These are phyloP conservation scores for Quercus lobata DNA, from an alignment of 331 rosid genomes.

Conservation along the genomic window DNA sequence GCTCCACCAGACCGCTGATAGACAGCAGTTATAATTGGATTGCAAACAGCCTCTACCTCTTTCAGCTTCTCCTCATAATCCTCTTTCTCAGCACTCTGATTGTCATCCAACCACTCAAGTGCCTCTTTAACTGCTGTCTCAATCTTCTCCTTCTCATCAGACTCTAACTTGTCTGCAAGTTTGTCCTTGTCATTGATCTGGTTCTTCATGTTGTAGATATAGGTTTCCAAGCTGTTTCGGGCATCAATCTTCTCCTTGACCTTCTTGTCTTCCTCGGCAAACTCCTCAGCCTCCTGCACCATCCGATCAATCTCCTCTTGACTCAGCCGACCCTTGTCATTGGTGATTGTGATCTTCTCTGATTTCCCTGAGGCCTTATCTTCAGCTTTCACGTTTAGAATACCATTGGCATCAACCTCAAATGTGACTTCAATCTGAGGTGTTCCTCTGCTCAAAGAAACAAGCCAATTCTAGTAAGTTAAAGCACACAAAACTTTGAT, in stretches of 20 bases:
- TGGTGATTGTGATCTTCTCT: constrained; percentile 2
- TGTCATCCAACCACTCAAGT: not conserved
- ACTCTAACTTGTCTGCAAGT: not conserved
- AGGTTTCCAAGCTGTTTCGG: not conserved
- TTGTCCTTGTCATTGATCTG: not conserved
- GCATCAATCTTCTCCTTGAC: constrained; percentile 3
- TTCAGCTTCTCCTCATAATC: not conserved
- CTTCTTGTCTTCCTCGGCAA: not conserved
- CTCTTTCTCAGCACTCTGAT: not conserved
- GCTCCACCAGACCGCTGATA: not conserved
- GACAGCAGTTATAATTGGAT: not conserved
- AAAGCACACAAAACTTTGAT: not conserved
- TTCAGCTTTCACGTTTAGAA: not conserved
- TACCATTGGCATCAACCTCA: not conserved
- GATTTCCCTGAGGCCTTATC: not conserved
- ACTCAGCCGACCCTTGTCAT: not conserved
- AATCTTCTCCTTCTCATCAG: not conserved
- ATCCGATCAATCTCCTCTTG: not conserved
- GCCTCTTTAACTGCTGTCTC: not conserved
- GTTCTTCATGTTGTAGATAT: not conserved
- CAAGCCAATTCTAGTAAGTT: not conserved
- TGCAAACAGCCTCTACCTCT: not conserved
- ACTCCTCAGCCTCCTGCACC: not conserved
- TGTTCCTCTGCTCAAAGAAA: not conserved
- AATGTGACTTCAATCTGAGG: not conserved